Conservation (phyloP, 768 basidiomycete species). For the Mycena venus region DNA sequence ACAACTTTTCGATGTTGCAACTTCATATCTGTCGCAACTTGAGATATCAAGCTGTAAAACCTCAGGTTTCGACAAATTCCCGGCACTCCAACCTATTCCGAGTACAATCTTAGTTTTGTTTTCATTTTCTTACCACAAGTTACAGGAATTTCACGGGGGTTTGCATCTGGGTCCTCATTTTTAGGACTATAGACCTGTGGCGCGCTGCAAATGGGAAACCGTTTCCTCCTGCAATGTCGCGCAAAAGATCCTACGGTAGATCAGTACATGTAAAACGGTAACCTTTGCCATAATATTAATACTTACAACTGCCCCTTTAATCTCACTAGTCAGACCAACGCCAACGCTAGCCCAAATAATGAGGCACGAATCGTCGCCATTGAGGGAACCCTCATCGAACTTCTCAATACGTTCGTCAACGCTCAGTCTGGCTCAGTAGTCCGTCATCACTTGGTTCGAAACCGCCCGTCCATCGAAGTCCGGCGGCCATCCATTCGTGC, state of each 20-base stretch:
- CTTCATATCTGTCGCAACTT: no score
- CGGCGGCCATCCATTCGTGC: slow-evolving; percentile 53
- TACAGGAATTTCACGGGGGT: no score
- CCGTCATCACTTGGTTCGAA: slow-evolving; percentile 47
- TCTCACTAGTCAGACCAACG: slow-evolving; percentile 47
- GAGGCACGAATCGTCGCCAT: slow-evolving; percentile 46
- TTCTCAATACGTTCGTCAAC: slow-evolving; percentile 43
- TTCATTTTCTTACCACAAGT: no score
- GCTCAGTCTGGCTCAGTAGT: slow-evolving; percentile 42
- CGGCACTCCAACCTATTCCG: no score
- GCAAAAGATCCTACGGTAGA: slow-evolving; percentile 1
- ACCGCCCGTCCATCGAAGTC: slow-evolving; percentile 59
- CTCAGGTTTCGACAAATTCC: no score
- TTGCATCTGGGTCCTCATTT: no score
- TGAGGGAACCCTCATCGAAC: slow-evolving; percentile 46
- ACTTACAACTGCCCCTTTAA: slow-evolving; percentile 36
- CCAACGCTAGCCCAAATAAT: slow-evolving; percentile 61
- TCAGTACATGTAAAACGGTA: neutral
- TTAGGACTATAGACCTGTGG: neutral
- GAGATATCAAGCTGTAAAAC: no score
- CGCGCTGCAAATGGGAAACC: neutral
- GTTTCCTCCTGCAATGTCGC: slow-evolving; percentile 17
- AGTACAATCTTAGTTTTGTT: no score
- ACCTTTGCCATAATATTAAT: no score
- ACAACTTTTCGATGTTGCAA: no score